Evolutionary conservation across 1,284 basidiomycete species (phyloP).

Genomic region (Naganishia cerealis): DNA sequence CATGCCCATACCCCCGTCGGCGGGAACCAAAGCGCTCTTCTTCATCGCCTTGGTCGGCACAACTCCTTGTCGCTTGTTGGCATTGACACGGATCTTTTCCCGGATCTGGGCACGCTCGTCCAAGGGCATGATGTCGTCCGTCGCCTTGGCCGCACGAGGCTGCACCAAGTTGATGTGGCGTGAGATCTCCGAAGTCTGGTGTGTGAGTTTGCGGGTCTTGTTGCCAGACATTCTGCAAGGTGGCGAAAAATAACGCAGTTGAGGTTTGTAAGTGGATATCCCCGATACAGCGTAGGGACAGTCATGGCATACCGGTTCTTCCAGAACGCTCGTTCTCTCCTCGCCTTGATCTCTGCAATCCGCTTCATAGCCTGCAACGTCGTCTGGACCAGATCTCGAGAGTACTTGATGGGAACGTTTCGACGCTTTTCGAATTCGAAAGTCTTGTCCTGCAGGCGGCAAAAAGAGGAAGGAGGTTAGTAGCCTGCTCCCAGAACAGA

Average conservation of each 20-base stretch:
- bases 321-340: slow-evolving; percentile 95
- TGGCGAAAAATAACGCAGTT: slow-evolving; percentile 6
- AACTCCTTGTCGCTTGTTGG: slow-evolving; percentile 60
- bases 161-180: slow-evolving; percentile 67
- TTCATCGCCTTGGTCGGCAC: slow-evolving; percentile 53
- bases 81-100: slow-evolving; percentile 77
- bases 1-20: slow-evolving; percentile 54
- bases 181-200: slow-evolving; percentile 60
- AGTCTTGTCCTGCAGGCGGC: slow-evolving; percentile 75
- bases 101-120: slow-evolving; percentile 54
- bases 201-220: slow-evolving; percentile 46
- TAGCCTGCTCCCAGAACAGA: slow-evolving; percentile 13
- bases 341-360: slow-evolving; percentile 85
- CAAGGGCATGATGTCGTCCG: slow-evolving; percentile 51
- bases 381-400: slow-evolving; percentile 87
- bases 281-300: neutral
- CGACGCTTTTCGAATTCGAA: slow-evolving; percentile 99
- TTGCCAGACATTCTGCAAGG: slow-evolving; percentile 72
- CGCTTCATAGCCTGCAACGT: slow-evolving; percentile 98
- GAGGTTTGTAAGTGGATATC: neutral
- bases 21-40: slow-evolving; percentile 65
- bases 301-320: slow-evolving; percentile 69
- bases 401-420: slow-evolving; percentile 96
- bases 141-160: slow-evolving; percentile 57
- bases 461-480: neutral